A percentile compares a stretch with the other conserved stretches of the same genome.
These are phyloP conservation scores for Petrea volubilis DNA, from an alignment of 257 asterid species.

Conservation along the genomic window DNA sequence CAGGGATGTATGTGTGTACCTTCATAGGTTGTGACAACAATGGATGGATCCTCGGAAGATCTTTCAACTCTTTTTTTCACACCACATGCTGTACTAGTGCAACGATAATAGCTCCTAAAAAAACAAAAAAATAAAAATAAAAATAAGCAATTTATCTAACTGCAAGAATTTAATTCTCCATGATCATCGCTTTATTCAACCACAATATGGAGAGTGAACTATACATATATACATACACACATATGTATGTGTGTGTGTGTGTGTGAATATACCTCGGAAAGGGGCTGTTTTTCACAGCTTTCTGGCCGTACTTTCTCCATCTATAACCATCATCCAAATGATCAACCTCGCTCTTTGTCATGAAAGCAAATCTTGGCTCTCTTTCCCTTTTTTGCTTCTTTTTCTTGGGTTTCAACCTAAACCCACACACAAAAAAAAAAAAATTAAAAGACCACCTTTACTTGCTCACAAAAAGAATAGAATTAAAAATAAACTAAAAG, in stretches of 20 bases:
- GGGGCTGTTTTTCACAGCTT: slow-evolving; percentile 92
- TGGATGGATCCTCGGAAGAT: slow-evolving; percentile 71
- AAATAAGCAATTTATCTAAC: neutral
- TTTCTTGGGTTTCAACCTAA: slow-evolving; percentile 71
- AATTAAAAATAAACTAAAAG: neutral
- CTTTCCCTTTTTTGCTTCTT: slow-evolving; percentile 75
- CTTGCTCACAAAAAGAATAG: neutral
- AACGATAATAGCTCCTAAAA: slow-evolving; percentile 88
- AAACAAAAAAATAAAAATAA: neutral
- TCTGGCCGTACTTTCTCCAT: slow-evolving; percentile 98
- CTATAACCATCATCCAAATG: slow-evolving; percentile 91
- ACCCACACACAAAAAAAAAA: neutral
- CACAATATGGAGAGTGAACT: neutral
- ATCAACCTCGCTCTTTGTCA: slow-evolving; percentile 90
- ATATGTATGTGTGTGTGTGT: slow-evolving; percentile 31
- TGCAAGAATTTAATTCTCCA: neutral
- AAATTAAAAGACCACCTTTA: neutral
- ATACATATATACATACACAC: neutral
- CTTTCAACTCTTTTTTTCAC: slow-evolving; percentile 94
- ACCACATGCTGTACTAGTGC: slow-evolving; percentile 83
- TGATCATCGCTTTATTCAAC: neutral
- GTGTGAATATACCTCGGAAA: slow-evolving; percentile 69
- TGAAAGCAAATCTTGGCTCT: slow-evolving; percentile 88
- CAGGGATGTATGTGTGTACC: slow-evolving; percentile 80
- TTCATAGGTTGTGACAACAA: slow-evolving; percentile 86